Conservation (phyloP, 2,329 filamentous ascomycete species). For the Salinomyces thailandicus region DNA sequence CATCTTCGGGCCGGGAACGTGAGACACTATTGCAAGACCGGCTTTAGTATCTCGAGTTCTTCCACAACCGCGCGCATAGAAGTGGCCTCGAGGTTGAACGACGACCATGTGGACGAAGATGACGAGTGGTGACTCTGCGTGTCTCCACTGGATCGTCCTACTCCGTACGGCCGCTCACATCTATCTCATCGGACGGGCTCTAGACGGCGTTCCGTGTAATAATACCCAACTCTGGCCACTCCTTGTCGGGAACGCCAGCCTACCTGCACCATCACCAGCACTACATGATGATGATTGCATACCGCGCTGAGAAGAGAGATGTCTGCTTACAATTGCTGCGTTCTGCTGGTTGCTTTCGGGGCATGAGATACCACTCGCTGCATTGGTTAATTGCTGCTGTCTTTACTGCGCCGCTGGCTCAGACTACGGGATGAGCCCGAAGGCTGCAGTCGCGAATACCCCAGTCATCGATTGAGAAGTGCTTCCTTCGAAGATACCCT, state of each 20-base stretch:
- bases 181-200: no score
- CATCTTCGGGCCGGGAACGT: no score
- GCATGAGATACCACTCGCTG: slow-evolving; percentile 2
- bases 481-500: slow-evolving; percentile 7
- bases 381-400: slow-evolving; percentile 3
- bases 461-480: slow-evolving; percentile 5
- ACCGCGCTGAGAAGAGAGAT: neutral
- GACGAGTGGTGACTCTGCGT: no score
- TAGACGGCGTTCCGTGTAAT: no score
- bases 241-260: slow-evolving; percentile 1
- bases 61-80: no score
- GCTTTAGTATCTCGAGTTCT: no score
- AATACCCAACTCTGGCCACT: slow-evolving; percentile 5
- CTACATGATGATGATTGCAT: neutral
- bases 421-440: neutral
- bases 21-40: no score
- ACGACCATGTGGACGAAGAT: no score
- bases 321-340: slow-evolving; percentile 2
- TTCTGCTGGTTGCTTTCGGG: slow-evolving; percentile 1
- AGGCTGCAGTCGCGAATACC: slow-evolving; percentile 6
- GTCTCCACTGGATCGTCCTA: no score
- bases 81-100: no score
- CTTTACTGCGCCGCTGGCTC: slow-evolving; percentile 1
- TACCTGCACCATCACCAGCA: neutral
- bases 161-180: no score